Evolutionary conservation across 1,139 yeast species (phyloP).

Genomic region (Nakaseomyces bracarensis): DNA sequence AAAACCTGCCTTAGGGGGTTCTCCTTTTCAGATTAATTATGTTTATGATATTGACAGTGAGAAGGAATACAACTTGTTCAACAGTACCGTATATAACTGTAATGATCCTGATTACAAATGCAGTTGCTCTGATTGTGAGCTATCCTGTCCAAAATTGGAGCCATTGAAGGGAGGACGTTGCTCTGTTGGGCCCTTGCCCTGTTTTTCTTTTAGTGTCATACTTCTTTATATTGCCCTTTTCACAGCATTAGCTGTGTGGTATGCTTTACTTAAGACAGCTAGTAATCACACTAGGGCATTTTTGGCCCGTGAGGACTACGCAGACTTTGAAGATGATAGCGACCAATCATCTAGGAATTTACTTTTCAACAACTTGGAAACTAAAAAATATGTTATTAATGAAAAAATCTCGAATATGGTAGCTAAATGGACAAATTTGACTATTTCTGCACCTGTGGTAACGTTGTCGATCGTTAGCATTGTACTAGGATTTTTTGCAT

Average conservation of each 20-base stretch:
- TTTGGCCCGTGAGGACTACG: constrained; percentile 9
- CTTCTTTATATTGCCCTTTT: constrained; percentile 42
- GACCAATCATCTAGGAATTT: constrained; percentile 8
- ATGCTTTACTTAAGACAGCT: constrained; percentile 27
- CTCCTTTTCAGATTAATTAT: constrained; percentile 89
- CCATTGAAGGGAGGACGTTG: constrained; percentile 40
- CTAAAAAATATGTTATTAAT: constrained; percentile 14
- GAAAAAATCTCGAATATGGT: constrained; percentile 26
- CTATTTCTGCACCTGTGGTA: constrained; percentile 48
- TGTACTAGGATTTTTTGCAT: constrained; percentile 40
- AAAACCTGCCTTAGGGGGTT: constrained; percentile 86
- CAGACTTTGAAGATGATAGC: constrained; percentile 24
- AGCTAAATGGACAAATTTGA: constrained; percentile 44
- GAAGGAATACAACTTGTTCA: constrained; percentile 23
- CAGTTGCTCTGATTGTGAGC: constrained; percentile 85
- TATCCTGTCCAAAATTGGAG: constrained; percentile 65
- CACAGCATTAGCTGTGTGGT: constrained; percentile 36
- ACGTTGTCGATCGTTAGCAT: constrained; percentile 37
- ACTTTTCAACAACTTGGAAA: constrained; percentile 15
- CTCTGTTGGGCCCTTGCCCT: constrained; percentile 55
- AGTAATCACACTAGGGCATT: constrained; percentile 15
- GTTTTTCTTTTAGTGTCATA: constrained; percentile 60
- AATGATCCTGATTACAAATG: constrained; percentile 55
- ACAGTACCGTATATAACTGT: constrained; percentile 40
- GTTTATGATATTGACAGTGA: constrained; percentile 37